These are phyloP conservation scores for Phytophthora pluvialis DNA, from an alignment of 352 stramenopile species.

Conservation along the genomic window DNA sequence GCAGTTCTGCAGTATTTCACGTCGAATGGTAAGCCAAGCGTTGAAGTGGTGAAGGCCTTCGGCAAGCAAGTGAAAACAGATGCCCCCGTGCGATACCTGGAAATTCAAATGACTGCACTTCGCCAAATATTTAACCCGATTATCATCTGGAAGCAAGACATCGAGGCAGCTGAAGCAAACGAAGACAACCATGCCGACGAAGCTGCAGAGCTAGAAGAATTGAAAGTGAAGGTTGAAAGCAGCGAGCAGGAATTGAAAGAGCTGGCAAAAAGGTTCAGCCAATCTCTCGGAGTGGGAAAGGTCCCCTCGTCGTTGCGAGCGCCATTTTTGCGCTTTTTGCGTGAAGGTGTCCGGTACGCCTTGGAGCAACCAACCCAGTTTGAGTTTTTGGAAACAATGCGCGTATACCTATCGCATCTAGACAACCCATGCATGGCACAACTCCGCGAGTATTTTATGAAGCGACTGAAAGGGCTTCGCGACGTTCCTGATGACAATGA, in stretches of 20 bases:
- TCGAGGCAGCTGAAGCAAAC: constrained; percentile 31
- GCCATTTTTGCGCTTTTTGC: constrained; percentile 84
- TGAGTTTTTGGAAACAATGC: constrained; percentile 71
- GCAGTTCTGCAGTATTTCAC: constrained; percentile 75
- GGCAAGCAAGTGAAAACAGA: constrained; percentile 80
- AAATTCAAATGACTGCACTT: constrained; percentile 89
- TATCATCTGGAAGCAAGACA: constrained; percentile 68
- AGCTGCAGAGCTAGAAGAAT: constrained; percentile 54
- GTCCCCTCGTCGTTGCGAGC: constrained; percentile 63
- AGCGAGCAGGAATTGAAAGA: constrained; percentile 67
- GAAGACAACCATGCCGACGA: constrained; percentile 29
- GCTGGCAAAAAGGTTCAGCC: constrained; percentile 80
- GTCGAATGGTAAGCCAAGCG: constrained; percentile 48
- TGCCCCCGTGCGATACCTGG: constrained; percentile 78
- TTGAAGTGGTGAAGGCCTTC: constrained; percentile 84
- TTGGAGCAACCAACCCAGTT: constrained; percentile 67
- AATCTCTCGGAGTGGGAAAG: constrained; percentile 84
- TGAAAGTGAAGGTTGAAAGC: constrained; percentile 59
- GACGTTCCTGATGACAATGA: constrained; percentile 52
- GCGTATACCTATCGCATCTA: constrained; percentile 74
- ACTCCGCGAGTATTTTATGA: constrained; percentile 71
- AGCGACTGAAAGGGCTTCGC: constrained; percentile 55
- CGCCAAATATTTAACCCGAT: constrained; percentile 73
- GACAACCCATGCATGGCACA: constrained; percentile 70
- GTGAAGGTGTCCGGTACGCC: constrained; percentile 80